Evolutionary conservation across 2,329 filamentous ascomycete species (phyloP), one percentile per base, ranked within the genome.

Genomic region (Orbilia brochopaga): DNA sequence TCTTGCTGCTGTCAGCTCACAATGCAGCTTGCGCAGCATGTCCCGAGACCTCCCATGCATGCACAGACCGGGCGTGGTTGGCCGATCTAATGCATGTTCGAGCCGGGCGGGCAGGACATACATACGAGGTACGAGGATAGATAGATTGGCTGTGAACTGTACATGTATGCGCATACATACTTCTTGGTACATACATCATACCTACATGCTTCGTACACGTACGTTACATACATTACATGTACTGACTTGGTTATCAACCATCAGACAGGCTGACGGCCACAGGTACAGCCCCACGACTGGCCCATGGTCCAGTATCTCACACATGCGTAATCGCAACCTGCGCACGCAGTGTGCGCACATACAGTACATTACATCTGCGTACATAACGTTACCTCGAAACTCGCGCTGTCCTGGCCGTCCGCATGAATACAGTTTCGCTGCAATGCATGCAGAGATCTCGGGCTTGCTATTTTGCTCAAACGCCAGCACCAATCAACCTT

Each of bases 41-140:
- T 58, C 56, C 58, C 53, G 32, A 44, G 15, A 46, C 52, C 27
- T 48, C 37, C 60, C 40, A 56, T 51, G 37, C 54, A 53, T 30
- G 40, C 48, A 44, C 4, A 35, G 27, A 48, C 55, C 54, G 27
- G 30, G 24, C 50, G 21, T 56, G 55, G 52, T 67, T 37, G 63
- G 63, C 24, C 23, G 64, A 56, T 61, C 50, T 44, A 50, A 51
- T 61, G 64, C 56, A 61, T 15, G 37, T 42, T 15, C 11, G 37
- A 42, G 37, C 37, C 37, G n/a, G 37, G 37, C 37, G 37, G 37
- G 37, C 37, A 13, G n/a, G 37, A 15, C 37, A 42, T 7, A 13
- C 13, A 6, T 42, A 32, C 37, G 37, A 42, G 37, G 37, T 42
- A 42, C 37, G 37, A 42, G n/a, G 37, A 6, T 4, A 13, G 37